These are phyloP conservation scores for Albizia julibrissin DNA, from an alignment of 306 rosid species.

Conservation along the genomic window DNA sequence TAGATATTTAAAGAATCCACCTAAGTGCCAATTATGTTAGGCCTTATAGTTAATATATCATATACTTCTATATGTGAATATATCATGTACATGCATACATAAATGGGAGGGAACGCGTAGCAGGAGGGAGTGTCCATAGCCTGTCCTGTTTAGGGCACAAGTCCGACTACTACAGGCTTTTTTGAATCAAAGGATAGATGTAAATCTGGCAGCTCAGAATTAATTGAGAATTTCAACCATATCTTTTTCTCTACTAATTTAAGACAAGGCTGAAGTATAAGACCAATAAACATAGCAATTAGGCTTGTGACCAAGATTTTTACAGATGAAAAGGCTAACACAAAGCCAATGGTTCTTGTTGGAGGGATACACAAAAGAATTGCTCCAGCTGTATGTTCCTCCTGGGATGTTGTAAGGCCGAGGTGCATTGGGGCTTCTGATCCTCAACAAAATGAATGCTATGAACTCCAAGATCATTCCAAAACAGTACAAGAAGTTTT, in stretches of 20 bases:
- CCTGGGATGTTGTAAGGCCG: constrained; percentile 79
- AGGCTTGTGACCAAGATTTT: constrained; percentile 64
- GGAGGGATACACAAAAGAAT: constrained; percentile 76
- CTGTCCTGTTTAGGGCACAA: too few species aligned
- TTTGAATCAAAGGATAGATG: neutral
- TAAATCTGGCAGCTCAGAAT: constrained; percentile 65
- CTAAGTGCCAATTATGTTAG: too few species aligned
- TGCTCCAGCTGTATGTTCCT: constrained; percentile 70
- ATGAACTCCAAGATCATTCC: constrained; percentile 91
- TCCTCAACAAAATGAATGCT: constrained; percentile 67
- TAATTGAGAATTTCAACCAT: constrained; percentile 76
- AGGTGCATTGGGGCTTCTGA: constrained; percentile 58
- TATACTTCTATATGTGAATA: too few species aligned
- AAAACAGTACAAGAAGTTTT: constrained; percentile 87
- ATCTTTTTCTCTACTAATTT: constrained; percentile 58
- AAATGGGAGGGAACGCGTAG: too few species aligned
- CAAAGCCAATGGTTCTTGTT: constrained; percentile 63
- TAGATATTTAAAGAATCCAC: too few species aligned
- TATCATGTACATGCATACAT: too few species aligned
- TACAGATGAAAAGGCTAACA: constrained; percentile 61
- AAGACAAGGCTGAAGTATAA: constrained; percentile 72
- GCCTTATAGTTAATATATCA: too few species aligned
- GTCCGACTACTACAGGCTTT: too few species aligned
- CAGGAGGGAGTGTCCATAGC: too few species aligned
- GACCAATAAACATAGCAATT: constrained; percentile 62